Evolutionary conservation across 2,329 filamentous ascomycete genomes (phyloP), one percentile per base, ranked within the genome.

Genomic region (Alternaria sp.): DNA sequence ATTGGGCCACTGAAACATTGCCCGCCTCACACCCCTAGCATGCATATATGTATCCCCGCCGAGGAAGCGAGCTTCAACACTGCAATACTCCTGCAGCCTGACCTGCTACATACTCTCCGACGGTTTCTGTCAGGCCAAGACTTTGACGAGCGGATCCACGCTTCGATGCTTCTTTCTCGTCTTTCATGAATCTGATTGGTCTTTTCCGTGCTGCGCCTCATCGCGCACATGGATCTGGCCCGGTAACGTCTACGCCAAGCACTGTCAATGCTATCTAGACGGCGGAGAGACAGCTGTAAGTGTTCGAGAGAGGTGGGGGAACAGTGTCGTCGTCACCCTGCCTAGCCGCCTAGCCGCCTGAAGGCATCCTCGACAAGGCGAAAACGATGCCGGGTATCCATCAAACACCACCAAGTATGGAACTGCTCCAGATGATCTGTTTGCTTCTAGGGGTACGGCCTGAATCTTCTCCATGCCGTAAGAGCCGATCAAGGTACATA

Each of bases 91-190:
- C 66, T 63, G 62, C 62, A 57, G 56, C 59, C 59, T 57, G 44
- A 53, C 60, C 62, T 68, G 65, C 60, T 66, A 63, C 64, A 56
- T 32, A 43, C 16, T 60, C 60, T 71, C 62, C 57, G 59, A 73
- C 70, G 49, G 20, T 36, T 53, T 40, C 20, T 63, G 67, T 71
- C 57, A 66, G 62, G 68, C 67, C 67, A 68, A 69, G 67, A 41
- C 22, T 43, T 56, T 48, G 57, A 63, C 49, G 28, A 51, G 54
- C 45, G 48, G 40, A 58, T 51, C 51, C 32, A 18, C n/a, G 48
- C 45, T 45, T 51, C 49, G 40, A 50, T 49, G 32, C 51, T 45
- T 28, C 36, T 46, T 48, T 50, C 43, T 28, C 45, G 27, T 41
- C n/a, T 50, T 49, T 22, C 28, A 32, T 36, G 11, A 20, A 45